A percentile compares a stretch with the other conserved stretches of the same genome.
Evolutionary conservation across 2,329 filamentous ascomycete genomes (phyloP).

Genomic region (Zymoseptoria passerinii): DNA sequence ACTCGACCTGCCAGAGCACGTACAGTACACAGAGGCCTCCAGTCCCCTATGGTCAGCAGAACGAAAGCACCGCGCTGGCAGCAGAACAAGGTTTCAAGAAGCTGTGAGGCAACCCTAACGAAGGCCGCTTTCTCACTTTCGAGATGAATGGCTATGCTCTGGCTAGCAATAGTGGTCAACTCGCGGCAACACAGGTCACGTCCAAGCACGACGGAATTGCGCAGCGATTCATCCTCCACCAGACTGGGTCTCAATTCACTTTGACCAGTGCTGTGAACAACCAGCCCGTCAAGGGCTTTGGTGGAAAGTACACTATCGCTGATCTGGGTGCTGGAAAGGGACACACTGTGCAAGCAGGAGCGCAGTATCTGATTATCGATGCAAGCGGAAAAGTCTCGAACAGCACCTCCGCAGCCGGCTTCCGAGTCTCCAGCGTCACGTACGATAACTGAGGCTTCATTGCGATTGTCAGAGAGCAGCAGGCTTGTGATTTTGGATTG

Average conservation of each 20-base stretch:
- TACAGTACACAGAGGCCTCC: slow-evolving; percentile 33
- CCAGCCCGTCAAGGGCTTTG: slow-evolving; percentile 2
- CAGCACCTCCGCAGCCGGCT: slow-evolving; percentile 13
- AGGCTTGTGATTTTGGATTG: too few species aligned
- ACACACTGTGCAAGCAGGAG: slow-evolving; percentile 25
- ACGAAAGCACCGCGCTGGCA: slow-evolving; percentile 32
- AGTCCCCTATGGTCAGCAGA: slow-evolving; percentile 42
- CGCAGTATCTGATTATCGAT: slow-evolving; percentile 19
- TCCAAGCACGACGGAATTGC: slow-evolving; percentile 32
- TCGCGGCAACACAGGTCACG: slow-evolving; percentile 21
- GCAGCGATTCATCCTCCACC: slow-evolving; percentile 47
- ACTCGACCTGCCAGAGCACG: slow-evolving; percentile 37
- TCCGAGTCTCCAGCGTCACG: slow-evolving; percentile 29
- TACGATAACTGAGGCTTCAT: slow-evolving; percentile 14
- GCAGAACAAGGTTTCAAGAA: slow-evolving; percentile 50
- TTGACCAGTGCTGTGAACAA: slow-evolving; percentile 38
- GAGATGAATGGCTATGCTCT: slow-evolving; percentile 41
- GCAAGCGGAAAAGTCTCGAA: slow-evolving; percentile 7
- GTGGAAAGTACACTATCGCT: slow-evolving; percentile 24
- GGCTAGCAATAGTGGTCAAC: slow-evolving; percentile 5
- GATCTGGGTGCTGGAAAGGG: slow-evolving; percentile 32
- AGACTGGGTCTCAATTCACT: slow-evolving; percentile 33
- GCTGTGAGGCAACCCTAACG: slow-evolving; percentile 45
- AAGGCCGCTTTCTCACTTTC: slow-evolving; percentile 48
- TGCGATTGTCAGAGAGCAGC: too few species aligned